Base-by-base conservation (phyloP, 164 flowering plant species). In the Aristolochia contorta region DNA sequence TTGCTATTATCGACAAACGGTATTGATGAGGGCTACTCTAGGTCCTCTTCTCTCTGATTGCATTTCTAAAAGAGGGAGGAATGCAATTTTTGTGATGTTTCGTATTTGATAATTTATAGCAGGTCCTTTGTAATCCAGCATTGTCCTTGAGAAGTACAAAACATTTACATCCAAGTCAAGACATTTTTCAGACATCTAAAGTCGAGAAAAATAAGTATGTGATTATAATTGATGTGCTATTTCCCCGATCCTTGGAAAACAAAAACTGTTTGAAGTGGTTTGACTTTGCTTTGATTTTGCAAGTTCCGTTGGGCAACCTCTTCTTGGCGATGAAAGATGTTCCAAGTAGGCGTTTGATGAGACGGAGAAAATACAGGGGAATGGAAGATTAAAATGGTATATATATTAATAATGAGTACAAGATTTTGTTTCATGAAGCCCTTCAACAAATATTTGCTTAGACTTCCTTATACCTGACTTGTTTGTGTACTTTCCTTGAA, bases 1-100 rank as follows among this genome's bases (percentile, higher is more conserved):
- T 96, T 33, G 96, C 97, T n/a, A 91, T 91, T 18, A 89, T 91
- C 54, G 94, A 91, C 71, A 96, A 3, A 91, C 97, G 30, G 96
- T 96, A 49, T 89, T 95, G 15, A 76, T 69, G 45, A 96, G 97
- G 62, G 96, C 96, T 19, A 84, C 97, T 59, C 43, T 88, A 50
- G 97, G 97, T 47, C 97, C 96, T 53, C 79, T 88, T 58, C 78
- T 91, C 53, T 89, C 97, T 15, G 97, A 96, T 12, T 77, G 81
- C 71, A 57, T 91, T 27, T 86, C 96, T 12, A 69, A 77, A 12
- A 66, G 68, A 70, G 86, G 97, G 30, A 89, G 97, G 97, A 63
- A 79, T 81, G 76, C 74, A 12, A 95, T 91, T 59, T 91, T 89
- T 51, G 6, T 4, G 91, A n/a, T n/a, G n/a, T n/a, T n/a, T n/a